Base-by-base conservation (phyloP, 768 basidiomycete genomes). In the Pulveroboletus ravenelii region DNA sequence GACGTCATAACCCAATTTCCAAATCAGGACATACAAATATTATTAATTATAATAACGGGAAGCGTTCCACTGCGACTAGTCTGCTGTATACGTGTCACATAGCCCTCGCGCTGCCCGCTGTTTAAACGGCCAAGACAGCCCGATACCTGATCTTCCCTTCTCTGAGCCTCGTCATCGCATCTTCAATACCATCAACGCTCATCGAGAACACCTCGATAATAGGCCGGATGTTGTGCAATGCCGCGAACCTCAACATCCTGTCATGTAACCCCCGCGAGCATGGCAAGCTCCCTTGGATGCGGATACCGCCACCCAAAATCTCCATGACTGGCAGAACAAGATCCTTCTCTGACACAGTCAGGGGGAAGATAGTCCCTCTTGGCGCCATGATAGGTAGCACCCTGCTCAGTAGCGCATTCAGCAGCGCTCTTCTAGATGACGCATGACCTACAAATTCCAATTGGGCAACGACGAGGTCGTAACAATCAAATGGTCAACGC, bases 171-270 rank as follows among this genome's bases (percentile, higher is more conserved):
- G 27, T 30, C 42, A 72, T 43, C 29, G 68, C 70, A 1, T 60
- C 56, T 13, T 62, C 55, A 4, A 72, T 63, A 0, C 71, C 72
- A 0, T 55, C 55, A 36, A 61, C 60, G 10, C 51, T 62, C 59
- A 73, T 54, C 6, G 64, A 55, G 41, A 73, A 72, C 45, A 58
- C 51, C 32, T 73, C 63, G 20, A 66, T 55, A 5, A 70, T 47
- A 2, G 72, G 67, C 6, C 41, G 48, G 35, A 71, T 57, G 0
- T 42, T 41, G 35, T 73, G 62, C 30, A 57, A 10, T 7, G 67
- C 72, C 0, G 68, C 66, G 15, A 73, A 73, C 15, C 56, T 59
- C 30, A 73, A 45, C 68, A 71, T 73, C 52, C 62, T 62, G 43
- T 36, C 27, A 18, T 69, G 67, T 6, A 52, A 10, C 12, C 60